A percentile compares a stretch with the other conserved stretches of the same genome.
phyloP scores from a whole-genome alignment of 192 early-diverging fungal species.

The Fimicolochytrium jonesii region DNA sequence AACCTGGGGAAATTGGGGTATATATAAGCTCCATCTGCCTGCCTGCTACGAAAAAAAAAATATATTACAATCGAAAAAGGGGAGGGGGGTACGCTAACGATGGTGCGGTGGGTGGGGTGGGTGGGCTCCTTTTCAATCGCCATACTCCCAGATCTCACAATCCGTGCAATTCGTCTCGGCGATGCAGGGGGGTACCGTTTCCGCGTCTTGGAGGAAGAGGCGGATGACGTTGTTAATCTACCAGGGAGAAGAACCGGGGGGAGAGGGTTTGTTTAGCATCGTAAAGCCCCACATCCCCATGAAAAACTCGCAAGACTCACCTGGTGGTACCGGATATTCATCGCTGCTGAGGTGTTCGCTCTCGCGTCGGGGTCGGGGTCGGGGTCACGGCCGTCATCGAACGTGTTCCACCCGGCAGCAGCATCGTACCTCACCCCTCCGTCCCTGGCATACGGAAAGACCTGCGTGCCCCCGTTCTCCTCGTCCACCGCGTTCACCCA shows the following conservation, averaged over 20 bases:
- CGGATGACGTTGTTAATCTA: slow-evolving; percentile 20
- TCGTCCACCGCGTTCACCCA: slow-evolving; percentile 5
- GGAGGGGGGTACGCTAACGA: too few species aligned
- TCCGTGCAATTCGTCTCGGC: slow-evolving; percentile 14
- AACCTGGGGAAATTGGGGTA: too few species aligned
- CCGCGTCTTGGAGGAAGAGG: slow-evolving; percentile 9
- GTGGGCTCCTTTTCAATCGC: too few species aligned
- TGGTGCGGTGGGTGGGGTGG: too few species aligned
- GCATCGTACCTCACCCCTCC: neutral
- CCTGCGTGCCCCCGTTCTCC: neutral
- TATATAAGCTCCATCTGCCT: too few species aligned
- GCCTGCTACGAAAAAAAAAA: too few species aligned
- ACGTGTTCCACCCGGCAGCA: neutral
- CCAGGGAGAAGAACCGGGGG: neutral
- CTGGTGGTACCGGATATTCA: slow-evolving; percentile 20
- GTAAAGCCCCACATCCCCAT: too few species aligned
- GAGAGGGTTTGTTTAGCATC: too few species aligned
- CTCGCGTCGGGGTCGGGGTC: too few species aligned
- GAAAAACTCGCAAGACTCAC: too few species aligned
- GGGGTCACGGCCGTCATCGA: too few species aligned
- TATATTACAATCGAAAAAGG: too few species aligned
- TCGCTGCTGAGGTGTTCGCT: neutral
- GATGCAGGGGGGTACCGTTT: slow-evolving; percentile 2
- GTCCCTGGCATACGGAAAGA: slow-evolving; percentile 1
- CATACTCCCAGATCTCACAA: neutral